Conservation (phyloP, 768 basidiomycete genomes). For the Auricularia heimuer region DNA sequence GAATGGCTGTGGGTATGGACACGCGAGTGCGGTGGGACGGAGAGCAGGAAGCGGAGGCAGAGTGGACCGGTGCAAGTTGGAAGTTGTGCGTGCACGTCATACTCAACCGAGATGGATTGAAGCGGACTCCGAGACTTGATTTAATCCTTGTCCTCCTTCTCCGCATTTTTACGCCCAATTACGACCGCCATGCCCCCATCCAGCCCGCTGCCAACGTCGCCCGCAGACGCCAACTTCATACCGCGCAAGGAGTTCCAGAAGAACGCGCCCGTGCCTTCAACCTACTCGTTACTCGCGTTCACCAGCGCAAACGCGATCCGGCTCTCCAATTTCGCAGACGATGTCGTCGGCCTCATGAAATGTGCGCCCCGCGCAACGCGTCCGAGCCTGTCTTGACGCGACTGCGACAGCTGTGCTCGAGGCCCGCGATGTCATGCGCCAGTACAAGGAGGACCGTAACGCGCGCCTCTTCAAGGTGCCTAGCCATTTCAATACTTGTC, state of each 20-base stretch:
- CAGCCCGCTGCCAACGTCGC: constrained; percentile 14
- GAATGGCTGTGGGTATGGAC: too few species aligned
- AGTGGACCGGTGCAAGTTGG: too few species aligned
- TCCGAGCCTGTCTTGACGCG: constrained; percentile 25
- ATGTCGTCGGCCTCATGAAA: constrained; percentile 43
- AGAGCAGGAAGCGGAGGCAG: too few species aligned
- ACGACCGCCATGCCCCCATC: background rate
- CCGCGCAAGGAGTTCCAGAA: constrained; percentile 58
- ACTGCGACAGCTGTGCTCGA: constrained; percentile 19
- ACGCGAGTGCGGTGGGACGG: too few species aligned
- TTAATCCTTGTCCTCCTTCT: background rate
- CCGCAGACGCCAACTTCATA: constrained; percentile 42
- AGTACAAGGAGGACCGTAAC: constrained; percentile 3
- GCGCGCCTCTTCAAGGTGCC: background rate
- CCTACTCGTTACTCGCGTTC: constrained; percentile 63
- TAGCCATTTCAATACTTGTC: background rate
- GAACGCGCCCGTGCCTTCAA: constrained; percentile 37
- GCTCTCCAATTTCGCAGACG: constrained; percentile 56
- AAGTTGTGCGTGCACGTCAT: too few species aligned
- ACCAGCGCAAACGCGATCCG: constrained; percentile 53
- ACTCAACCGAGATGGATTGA: too few species aligned
- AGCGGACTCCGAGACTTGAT: background rate
- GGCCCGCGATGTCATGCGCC: background rate
- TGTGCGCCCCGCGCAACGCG: constrained; percentile 40
- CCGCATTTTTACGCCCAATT: background rate